These are phyloP conservation scores for Solanum piurae DNA, from an alignment of 257 asterid genomes.

Conservation along the genomic window DNA sequence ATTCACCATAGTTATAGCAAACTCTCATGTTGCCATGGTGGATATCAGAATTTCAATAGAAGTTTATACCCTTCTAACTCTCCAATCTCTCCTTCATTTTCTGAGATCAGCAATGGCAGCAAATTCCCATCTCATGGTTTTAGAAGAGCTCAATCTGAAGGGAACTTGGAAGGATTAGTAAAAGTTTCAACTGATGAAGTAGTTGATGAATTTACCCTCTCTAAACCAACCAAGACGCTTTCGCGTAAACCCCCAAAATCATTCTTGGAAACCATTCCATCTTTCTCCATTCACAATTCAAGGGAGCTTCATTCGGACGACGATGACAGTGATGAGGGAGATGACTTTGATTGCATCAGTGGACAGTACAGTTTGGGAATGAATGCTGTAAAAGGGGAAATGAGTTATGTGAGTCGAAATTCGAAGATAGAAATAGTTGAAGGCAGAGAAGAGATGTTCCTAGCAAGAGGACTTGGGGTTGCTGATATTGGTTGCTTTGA, in stretches of 20 bases:
- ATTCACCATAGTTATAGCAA: constrained; percentile 10
- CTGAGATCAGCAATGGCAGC: constrained; percentile 13
- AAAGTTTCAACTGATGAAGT: constrained; percentile 1
- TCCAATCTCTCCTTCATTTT: constrained; percentile 27
- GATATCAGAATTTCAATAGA: constrained; percentile 17
- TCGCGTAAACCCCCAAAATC: constrained; percentile 15
- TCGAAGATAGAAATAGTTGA: constrained; percentile 10
- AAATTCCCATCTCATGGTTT: constrained; percentile 17
- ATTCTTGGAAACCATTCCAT: constrained; percentile 46
- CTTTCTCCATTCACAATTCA: constrained; percentile 23
- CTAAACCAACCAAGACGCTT: constrained; percentile 20
- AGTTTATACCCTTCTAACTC: constrained; percentile 25
- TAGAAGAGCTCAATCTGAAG: constrained; percentile 65
- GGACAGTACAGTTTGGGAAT: constrained; percentile 5
- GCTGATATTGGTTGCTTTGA: constrained; percentile 12
- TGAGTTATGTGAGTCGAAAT: constrained; percentile 2
- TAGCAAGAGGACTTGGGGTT: constrained; percentile 63
- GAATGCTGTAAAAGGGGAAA: constrained; percentile 10
- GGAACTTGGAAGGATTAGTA: constrained; percentile 55
- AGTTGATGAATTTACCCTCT: constrained; percentile 34
- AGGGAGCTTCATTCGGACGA: constrained; percentile 15
- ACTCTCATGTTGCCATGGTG: constrained; percentile 19
- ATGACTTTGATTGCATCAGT: neutral
- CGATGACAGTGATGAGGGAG: constrained; percentile 12
- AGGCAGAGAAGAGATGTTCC: constrained; percentile 49